A percentile compares a stretch with the other conserved stretches of the same genome.
Conservation (phyloP, 2,329 filamentous ascomycete genomes). For the Talaromyces sp. region DNA sequence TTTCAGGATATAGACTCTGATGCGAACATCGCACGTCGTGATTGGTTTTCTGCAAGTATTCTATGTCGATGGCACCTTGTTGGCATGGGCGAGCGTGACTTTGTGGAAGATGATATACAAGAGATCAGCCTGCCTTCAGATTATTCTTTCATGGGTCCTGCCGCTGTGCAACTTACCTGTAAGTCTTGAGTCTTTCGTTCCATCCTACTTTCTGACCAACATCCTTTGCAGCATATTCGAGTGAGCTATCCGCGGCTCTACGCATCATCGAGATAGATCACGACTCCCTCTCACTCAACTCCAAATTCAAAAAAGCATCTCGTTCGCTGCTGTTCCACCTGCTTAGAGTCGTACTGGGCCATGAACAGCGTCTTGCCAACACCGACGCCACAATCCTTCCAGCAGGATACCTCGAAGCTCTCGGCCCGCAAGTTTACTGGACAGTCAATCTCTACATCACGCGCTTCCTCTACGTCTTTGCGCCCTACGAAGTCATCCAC, state of each 20-base stretch:
- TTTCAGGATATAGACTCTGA: slow-evolving; percentile 40
- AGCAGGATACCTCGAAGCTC: slow-evolving; percentile 31
- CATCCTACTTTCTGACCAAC: neutral
- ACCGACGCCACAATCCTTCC: slow-evolving; percentile 12
- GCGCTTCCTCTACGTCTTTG: slow-evolving; percentile 41
- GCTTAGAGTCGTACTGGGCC: slow-evolving; percentile 5
- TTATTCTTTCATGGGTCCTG: slow-evolving; percentile 35
- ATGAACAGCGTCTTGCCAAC: slow-evolving; percentile 13
- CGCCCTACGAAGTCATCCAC: slow-evolving; percentile 41
- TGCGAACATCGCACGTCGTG: slow-evolving; percentile 38
- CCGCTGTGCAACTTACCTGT: slow-evolving; percentile 38
- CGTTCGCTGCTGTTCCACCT: slow-evolving; percentile 17
- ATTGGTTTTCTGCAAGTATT: slow-evolving; percentile 40
- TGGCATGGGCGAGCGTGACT: slow-evolving; percentile 39
- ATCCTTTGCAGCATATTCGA: slow-evolving; percentile 15
- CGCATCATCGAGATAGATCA: slow-evolving; percentile 18
- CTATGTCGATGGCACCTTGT: slow-evolving; percentile 42
- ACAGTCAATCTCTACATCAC: slow-evolving; percentile 41
- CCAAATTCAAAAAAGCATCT: slow-evolving; percentile 17
- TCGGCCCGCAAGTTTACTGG: slow-evolving; percentile 43
- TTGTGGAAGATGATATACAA: slow-evolving; percentile 31
- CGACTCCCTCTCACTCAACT: slow-evolving; percentile 13
- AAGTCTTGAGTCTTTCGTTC: slow-evolving; percentile 23
- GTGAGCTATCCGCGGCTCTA: slow-evolving; percentile 15
- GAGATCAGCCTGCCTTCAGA: slow-evolving; percentile 40